A percentile compares a stretch with the other conserved stretches of the same genome.
These are phyloP conservation scores for Fraxinus paxiana DNA, from an alignment of 305 asterid species.

Conservation along the genomic window DNA sequence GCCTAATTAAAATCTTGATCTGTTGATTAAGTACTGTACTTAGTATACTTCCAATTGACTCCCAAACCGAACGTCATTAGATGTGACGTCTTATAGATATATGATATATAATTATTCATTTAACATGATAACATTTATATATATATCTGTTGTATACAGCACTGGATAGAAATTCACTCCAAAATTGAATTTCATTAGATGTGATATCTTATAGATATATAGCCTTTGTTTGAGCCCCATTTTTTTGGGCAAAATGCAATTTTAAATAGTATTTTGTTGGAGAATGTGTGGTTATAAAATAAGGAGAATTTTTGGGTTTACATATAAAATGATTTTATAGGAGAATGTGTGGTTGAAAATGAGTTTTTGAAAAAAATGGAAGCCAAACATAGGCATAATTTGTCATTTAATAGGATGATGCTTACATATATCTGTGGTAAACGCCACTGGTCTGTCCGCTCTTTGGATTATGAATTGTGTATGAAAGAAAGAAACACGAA, in stretches of 20 bases:
- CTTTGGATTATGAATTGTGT: not conserved
- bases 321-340: not conserved
- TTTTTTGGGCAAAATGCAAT: not conserved
- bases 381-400: not conserved
- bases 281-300: not conserved
- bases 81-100: not conserved
- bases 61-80: not conserved
- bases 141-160: not conserved
- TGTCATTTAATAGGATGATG: not conserved
- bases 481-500: not conserved
- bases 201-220: not conserved
- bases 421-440: not conserved
- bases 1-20: not conserved
- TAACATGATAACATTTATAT: not conserved
- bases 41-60: not conserved
- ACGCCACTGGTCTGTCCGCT: not conserved
- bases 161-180: not conserved
- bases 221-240: not conserved
- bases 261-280: not conserved
- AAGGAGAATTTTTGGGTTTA: not conserved
- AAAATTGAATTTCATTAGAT: not conserved
- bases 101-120: not conserved
- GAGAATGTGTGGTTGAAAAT: not conserved
- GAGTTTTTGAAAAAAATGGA: not conserved
- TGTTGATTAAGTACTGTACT: not conserved